Conservation (phyloP, 2,329 filamentous ascomycete genomes). For the Diaporthe destruens region DNA sequence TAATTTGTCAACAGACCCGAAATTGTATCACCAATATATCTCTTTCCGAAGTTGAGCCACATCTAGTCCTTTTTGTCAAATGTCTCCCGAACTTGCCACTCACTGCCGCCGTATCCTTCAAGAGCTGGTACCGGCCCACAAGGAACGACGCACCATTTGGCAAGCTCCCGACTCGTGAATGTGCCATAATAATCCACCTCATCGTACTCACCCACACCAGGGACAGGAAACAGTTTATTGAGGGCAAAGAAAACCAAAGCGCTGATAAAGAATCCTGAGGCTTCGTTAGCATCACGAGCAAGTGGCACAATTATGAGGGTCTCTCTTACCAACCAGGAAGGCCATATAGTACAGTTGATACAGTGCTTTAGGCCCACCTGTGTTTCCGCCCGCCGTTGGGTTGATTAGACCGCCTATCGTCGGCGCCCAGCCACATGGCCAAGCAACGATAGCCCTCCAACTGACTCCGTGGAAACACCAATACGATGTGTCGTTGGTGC, state of each 20-base stretch:
- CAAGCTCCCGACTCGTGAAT: constrained; percentile 58
- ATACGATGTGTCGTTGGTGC: constrained; percentile 52
- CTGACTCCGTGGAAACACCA: constrained; percentile 59
- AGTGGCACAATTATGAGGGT: constrained; percentile 8
- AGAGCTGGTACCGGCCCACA: constrained; percentile 15
- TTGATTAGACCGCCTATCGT: constrained; percentile 57
- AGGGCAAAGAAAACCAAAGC: constrained; percentile 46
- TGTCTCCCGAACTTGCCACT: constrained; percentile 32
- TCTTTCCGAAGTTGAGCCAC: no score
- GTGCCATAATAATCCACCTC: constrained; percentile 59
- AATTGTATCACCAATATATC: no score
- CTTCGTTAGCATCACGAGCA: background rate
- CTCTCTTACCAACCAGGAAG: constrained; percentile 55
- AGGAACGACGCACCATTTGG: constrained; percentile 44
- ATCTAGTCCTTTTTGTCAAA: constrained; percentile 31
- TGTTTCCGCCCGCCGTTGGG: constrained; percentile 50
- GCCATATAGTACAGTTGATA: constrained; percentile 62
- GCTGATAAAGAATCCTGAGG: constrained; percentile 55
- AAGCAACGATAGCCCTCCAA: constrained; percentile 57
- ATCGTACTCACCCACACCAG: constrained; percentile 57
- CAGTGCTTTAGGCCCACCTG: constrained; percentile 51
- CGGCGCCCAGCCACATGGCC: constrained; percentile 58
- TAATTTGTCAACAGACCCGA: no score
- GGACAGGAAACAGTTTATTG: constrained; percentile 56
- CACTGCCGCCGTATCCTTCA: constrained; percentile 26